Conservation (phyloP, 306 rosid genomes). For the apple (Malus domestica) region ASM211411v1 NC_041797.1:2685001-2685500, state of each 20-base stretch:
- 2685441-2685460: background rate
- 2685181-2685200: conserved; percentile 49
- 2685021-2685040: conserved; percentile 7
- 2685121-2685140: conserved; percentile 60
- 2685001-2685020: conserved; percentile 32
- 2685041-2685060: background rate
- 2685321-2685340: background rate
- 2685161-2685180: conserved; percentile 65
- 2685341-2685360: background rate
- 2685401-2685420: background rate
- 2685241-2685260: conserved; percentile 8
- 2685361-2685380: background rate
- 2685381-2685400: no score
- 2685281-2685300: background rate
- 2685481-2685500: background rate
- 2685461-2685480: background rate
- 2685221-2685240: background rate
- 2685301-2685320: background rate
- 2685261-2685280: conserved; percentile 15
- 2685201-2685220: conserved; percentile 13
- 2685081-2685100: conserved; percentile 34
- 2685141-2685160: conserved; percentile 52
- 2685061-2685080: conserved; percentile 47
- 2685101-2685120: conserved; percentile 65
- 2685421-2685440: background rate